Base-by-base conservation (phyloP, 2,329 filamentous ascomycete genomes). In the Monilinia polystroma region DNA sequence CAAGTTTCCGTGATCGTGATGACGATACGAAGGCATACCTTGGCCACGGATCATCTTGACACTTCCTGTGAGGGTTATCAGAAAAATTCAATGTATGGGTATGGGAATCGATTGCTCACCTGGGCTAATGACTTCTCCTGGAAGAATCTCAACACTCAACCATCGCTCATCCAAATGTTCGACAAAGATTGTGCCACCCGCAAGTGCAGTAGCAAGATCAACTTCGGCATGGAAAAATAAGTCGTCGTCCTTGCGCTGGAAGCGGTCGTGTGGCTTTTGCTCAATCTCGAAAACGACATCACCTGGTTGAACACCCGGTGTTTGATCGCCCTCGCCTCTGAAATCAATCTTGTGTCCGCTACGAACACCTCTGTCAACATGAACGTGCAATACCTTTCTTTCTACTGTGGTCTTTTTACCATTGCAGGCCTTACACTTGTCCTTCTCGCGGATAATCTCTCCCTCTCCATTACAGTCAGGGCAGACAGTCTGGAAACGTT, bases 271-370 rank as follows among this genome's bases (percentile, higher is more conserved):
- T n/a, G 93, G 93, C 86, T 99, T 99, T 84, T 98, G 93, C 81
- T 98, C 94, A 72, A 99, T 98, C 82, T 98, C 93, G 77, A 99
- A 99, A 70, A 97, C 90, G 67, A 99, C 95, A 77, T 99, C 96
- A 72, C 96, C 95, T 20, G 95, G 91, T 77, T 96, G 87, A 64
- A 96, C 91, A 71, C 93, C 94, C 26, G 95, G 95, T 67, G 93
- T 88, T 78, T 98, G 95, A 78, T 99, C 95, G 80, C 95, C 95
- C 79, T 99, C 95, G 67, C 95, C 95, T 67, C 90, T 88, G 85
- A 98, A 99, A 78, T 97, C 93, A 72, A 99, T 92, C 84, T 96
- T 96, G 80, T 94, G 94, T 70, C 95, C 95, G 77, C 87, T 93
- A 80, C 90, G 90, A 70, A 99, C 93, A 81, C 95, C 95, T 77